A percentile compares a stretch with the other conserved stretches of the same genome.
phyloP scores from a whole-genome alignment of 148 eudicot species.

The Amaranthus cruentus region DNA sequence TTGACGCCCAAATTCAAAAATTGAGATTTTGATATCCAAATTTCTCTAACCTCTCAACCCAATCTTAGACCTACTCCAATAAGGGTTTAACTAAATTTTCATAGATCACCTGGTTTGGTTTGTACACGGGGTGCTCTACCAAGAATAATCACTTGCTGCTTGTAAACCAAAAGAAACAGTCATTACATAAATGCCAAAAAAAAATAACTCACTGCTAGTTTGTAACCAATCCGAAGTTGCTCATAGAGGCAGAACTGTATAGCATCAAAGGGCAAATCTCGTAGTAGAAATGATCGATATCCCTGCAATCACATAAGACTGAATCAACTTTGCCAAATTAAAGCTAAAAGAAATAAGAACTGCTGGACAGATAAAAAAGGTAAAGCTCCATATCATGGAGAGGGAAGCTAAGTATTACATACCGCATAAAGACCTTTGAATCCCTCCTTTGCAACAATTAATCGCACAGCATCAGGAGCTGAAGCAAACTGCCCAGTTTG shows the following conservation, averaged over 20 bases:
- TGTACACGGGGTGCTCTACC: too few species aligned
- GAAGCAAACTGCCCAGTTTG: slow-evolving; percentile 88
- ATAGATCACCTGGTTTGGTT: too few species aligned
- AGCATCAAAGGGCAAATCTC: slow-evolving; percentile 97
- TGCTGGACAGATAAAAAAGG: background rate
- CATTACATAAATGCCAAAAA: background rate
- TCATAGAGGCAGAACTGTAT: slow-evolving; percentile 96
- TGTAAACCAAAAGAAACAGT: background rate
- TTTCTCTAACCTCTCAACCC: too few species aligned
- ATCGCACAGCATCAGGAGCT: slow-evolving; percentile 78
- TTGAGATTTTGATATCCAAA: too few species aligned
- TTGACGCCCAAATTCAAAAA: too few species aligned
- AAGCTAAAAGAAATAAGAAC: too few species aligned
- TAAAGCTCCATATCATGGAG: background rate
- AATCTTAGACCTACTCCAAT: too few species aligned
- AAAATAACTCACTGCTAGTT: slow-evolving; percentile 56
- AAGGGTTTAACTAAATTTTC: too few species aligned
- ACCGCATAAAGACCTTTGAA: slow-evolving; percentile 98
- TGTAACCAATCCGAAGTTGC: slow-evolving; percentile 86
- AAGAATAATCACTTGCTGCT: too few species aligned
- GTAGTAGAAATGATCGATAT: slow-evolving; percentile 77
- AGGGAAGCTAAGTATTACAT: slow-evolving; percentile 28
- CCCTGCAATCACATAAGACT: slow-evolving; percentile 46
- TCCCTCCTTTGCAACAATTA: slow-evolving; percentile 78
- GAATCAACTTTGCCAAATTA: background rate